Evolutionary conservation across 1,284 basidiomycete genomes (phyloP), one percentile per base, ranked within the genome.

Genomic region (Microbotryum intermedium): DNA sequence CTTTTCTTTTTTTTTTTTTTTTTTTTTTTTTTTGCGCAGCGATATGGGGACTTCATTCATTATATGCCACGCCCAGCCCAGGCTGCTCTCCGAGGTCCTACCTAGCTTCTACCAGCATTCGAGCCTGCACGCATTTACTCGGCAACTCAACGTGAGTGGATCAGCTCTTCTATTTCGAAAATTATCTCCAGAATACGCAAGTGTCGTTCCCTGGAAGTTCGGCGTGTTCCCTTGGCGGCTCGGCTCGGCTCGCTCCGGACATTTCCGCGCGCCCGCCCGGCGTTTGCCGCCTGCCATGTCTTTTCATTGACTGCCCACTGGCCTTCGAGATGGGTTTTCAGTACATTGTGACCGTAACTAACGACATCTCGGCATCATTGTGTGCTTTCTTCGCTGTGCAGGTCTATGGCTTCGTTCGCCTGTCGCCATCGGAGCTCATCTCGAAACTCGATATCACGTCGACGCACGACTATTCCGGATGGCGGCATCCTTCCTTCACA

Each of bases 361-460:
- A 39, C 34, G 34, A 16, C 11, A 16, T 44, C 53, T 16, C 34
- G 42, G 6, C 6, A 0, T 23, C 7, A 16, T 23, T 16, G 1
- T 28, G 34, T 16, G 34, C 11, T 39, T 39, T 39, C 6, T 2
- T 16, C 13, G 34, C 34, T 16, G 8, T 42, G 20, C 53, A 59
- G 60, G 60, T 65, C 30, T 65, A 65, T 46, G 61, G 58, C 11
- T 65, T 65, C 53, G 53, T 51, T 6, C 51, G 64, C 8, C 42
- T 62, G 26, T 23, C 57, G 25, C 25, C 52, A 6, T 11, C 34
- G 6, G 34, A 39, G 34, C 34, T 39, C 34, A 39, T 39, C 34
- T 39, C 34, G 13, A 39, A 39, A 39, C 34, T 39, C 18, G 34
- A 39, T 16, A 39, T 39, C 34, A 43, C 51, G 9, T 42, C 52